A percentile compares a stretch with the other conserved stretches of the same genome.
Conservation (phyloP, 495 filamentous ascomycete species). For the Collariella sp. region DNA sequence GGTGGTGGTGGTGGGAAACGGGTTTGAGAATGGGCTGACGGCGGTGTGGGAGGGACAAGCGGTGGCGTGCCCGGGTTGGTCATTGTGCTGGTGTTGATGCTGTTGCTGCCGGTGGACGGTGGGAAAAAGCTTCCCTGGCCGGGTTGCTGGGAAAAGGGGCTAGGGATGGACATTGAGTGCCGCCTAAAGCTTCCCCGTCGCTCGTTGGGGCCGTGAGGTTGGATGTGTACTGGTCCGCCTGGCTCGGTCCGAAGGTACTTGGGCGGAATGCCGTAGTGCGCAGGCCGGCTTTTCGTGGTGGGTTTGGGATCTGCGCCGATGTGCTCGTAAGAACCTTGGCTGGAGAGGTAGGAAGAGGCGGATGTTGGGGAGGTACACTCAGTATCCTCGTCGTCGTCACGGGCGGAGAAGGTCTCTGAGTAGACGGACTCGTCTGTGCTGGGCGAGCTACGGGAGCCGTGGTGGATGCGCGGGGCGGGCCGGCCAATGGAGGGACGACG, state of each 20-base stretch:
- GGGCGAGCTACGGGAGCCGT: not conserved
- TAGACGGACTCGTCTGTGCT: constrained; percentile 9
- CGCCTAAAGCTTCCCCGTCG: not conserved
- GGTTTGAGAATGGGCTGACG: not conserved
- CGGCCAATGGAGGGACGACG: not conserved
- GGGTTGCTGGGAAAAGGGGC: not conserved
- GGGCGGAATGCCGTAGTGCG: constrained; percentile 5
- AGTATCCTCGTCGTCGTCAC: not conserved
- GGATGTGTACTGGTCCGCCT: not conserved
- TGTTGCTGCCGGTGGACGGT: not conserved
- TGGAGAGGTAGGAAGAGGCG: not conserved
- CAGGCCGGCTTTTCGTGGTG: not conserved
- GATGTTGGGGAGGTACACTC: not conserved
- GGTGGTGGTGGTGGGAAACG: not conserved
- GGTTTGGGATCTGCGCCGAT: not conserved
- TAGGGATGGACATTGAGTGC: not conserved
- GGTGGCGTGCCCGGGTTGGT: not conserved
- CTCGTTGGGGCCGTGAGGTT: not conserved
- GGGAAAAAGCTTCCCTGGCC: not conserved
- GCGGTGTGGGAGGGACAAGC: not conserved
- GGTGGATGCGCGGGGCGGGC: not conserved
- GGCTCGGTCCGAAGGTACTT: not conserved
- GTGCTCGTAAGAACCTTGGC: not conserved
- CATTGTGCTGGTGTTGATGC: not conserved
- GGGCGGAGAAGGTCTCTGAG: not conserved